Percentiles rank a stretch among this genome's conserved stretches.
Conservation (phyloP, 345 rosid species). For the Litchi chinensis region DNA sequence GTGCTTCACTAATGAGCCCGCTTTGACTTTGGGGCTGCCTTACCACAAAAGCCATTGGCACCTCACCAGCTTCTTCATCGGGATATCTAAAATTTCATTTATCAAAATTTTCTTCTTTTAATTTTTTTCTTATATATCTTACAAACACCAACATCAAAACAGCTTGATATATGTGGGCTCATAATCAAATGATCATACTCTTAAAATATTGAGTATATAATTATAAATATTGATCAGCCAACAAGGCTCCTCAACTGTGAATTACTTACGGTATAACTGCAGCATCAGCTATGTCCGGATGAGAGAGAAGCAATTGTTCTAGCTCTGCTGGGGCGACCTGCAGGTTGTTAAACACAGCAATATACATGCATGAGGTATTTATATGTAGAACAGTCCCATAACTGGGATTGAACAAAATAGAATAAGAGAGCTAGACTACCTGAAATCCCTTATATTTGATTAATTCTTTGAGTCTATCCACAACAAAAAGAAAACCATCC, state of each 20-base stretch:
- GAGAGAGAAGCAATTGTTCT: slow-evolving; percentile 42
- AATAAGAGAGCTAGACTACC: slow-evolving; percentile 21
- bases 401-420: too few species aligned
- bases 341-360: not conserved
- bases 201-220: too few species aligned
- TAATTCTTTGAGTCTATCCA: slow-evolving; percentile 50
- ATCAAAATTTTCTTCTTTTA: not conserved
- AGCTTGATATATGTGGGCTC: too few species aligned
- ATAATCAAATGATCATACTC: too few species aligned
- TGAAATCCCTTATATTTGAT: slow-evolving; percentile 48
- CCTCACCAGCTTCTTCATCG: slow-evolving; percentile 41
- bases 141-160: too few species aligned
- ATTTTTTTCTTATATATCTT: too few species aligned
- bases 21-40: slow-evolving; percentile 27
- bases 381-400: too few species aligned
- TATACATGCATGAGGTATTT: too few species aligned
- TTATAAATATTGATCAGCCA: too few species aligned
- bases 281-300: slow-evolving; percentile 36
- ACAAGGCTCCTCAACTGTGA: too few species aligned
- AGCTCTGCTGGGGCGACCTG: slow-evolving; percentile 50
- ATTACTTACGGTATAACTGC: slow-evolving; percentile 35
- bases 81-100: slow-evolving; percentile 31
- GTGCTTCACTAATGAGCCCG: slow-evolving; percentile 20
- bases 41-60: slow-evolving; percentile 46
- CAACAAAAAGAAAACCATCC: slow-evolving; percentile 38